Conservation (phyloP, 2,329 filamentous ascomycete species). For the Apiospora hydei region DNA sequence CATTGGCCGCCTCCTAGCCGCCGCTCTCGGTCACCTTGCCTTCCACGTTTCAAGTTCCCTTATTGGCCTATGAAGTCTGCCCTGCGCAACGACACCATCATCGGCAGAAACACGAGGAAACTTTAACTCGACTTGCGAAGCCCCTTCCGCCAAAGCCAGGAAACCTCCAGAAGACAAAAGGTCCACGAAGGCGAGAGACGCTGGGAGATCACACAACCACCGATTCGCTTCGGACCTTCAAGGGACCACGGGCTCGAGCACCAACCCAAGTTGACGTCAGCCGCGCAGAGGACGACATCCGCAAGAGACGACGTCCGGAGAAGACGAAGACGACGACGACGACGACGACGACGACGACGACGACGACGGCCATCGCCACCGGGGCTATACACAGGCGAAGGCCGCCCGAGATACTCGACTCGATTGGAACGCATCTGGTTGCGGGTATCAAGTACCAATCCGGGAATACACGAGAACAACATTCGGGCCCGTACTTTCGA, state of each 20-base stretch:
- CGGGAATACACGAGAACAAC: not conserved
- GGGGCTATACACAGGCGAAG: not conserved
- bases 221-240: conserved; percentile 5
- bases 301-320: conserved; percentile 8
- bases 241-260: conserved; percentile 18
- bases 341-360: not conserved
- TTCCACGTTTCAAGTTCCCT: conserved; percentile 30
- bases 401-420: not conserved
- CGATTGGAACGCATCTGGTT: not conserved
- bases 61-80: conserved; percentile 28
- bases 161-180: not conserved
- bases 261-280: conserved; percentile 12
- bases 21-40: conserved; percentile 29
- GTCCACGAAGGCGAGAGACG: not conserved
- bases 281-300: not conserved
- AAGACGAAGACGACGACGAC: not conserved
- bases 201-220: not conserved
- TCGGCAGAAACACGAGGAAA: conserved; percentile 23
- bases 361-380: not conserved
- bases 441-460: not conserved
- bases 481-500: not conserved
- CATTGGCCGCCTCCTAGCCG: conserved; percentile 28
- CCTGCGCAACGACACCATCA: conserved; percentile 21
- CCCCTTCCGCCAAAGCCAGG: conserved; percentile 2
- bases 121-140: conserved; percentile 17